Conservation (phyloP, 306 rosid species). For the Vigna trinervia region DNA sequence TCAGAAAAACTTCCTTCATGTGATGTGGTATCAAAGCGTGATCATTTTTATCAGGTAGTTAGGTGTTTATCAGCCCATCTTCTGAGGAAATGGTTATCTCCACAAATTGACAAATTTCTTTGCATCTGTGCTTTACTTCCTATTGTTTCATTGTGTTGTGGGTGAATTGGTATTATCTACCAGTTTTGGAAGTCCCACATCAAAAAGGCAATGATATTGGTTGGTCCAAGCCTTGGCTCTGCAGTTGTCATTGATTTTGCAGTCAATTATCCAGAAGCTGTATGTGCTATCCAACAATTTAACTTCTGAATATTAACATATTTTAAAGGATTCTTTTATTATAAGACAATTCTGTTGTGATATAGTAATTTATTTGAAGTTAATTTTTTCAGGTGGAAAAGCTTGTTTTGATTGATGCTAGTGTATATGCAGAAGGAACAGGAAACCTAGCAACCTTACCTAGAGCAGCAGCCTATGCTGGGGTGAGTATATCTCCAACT, state of each 20-base stretch:
- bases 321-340: background rate
- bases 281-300: slow-evolving; percentile 47
- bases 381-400: slow-evolving; percentile 70
- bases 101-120: slow-evolving; percentile 9
- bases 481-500: slow-evolving; percentile 56
- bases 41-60: slow-evolving; percentile 72
- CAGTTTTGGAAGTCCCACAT: slow-evolving; percentile 84
- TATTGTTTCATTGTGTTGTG: slow-evolving; percentile 5
- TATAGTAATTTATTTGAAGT: slow-evolving; percentile 27
- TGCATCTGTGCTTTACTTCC: background rate
- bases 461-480: slow-evolving; percentile 63
- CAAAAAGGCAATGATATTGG: slow-evolving; percentile 71
- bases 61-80: background rate
- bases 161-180: slow-evolving; percentile 34
- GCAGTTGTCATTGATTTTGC: slow-evolving; percentile 89
- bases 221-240: slow-evolving; percentile 93
- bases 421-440: slow-evolving; percentile 80
- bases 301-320: background rate
- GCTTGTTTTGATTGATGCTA: slow-evolving; percentile 81
- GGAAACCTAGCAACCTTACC: slow-evolving; percentile 70
- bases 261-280: slow-evolving; percentile 79
- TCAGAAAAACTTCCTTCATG: slow-evolving; percentile 69
- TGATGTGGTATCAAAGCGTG: slow-evolving; percentile 69
- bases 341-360: background rate
- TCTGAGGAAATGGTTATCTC: slow-evolving; percentile 21